Percentiles rank a stretch among this genome's conserved stretches.
Evolutionary conservation across 2,329 filamentous ascomycete genomes (phyloP).

Genomic region (Huntiella decipiens): DNA sequence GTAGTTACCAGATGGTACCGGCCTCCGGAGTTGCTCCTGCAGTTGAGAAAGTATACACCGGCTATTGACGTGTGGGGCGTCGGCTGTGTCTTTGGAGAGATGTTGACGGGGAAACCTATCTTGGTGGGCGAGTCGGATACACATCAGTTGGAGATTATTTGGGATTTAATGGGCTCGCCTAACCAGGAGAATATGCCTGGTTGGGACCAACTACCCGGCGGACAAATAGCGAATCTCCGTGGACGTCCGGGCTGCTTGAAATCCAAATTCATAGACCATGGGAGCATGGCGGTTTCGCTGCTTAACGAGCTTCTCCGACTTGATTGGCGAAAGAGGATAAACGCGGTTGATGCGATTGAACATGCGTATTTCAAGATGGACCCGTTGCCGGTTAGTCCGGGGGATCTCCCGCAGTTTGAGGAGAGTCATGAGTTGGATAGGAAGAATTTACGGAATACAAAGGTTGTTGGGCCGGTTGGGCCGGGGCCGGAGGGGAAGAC

Average conservation of each 20-base stretch:
- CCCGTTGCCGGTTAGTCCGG: slow-evolving; percentile 62
- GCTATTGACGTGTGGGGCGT: slow-evolving; percentile 98
- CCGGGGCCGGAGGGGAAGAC: slow-evolving; percentile 72
- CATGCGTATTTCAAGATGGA: slow-evolving; percentile 76
- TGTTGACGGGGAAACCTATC: slow-evolving; percentile 88
- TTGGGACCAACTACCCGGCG: slow-evolving; percentile 67
- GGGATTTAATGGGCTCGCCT: slow-evolving; percentile 76
- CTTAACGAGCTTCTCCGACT: slow-evolving; percentile 68
- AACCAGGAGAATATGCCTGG: slow-evolving; percentile 85
- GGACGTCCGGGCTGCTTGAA: slow-evolving; percentile 44
- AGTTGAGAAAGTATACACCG: slow-evolving; percentile 81
- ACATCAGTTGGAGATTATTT: slow-evolving; percentile 85
- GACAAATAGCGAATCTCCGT: slow-evolving; percentile 51
- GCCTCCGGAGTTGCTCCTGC: slow-evolving; percentile 77
- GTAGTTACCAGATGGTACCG: slow-evolving; percentile 97
- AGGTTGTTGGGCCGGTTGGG: slow-evolving; percentile 64
- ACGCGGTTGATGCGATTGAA: slow-evolving; percentile 80
- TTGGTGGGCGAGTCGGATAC: slow-evolving; percentile 73
- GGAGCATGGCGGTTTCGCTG: slow-evolving; percentile 55
- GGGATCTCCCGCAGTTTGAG: slow-evolving; percentile 78
- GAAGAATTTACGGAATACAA: slow-evolving; percentile 73
- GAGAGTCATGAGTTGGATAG: slow-evolving; percentile 95
- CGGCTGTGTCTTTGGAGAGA: slow-evolving; percentile 96
- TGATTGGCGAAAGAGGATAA: slow-evolving; percentile 76
- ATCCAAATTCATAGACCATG: slow-evolving; percentile 57